Conservation (phyloP, 2,329 filamentous ascomycete species). For the Penicillium oxalicum region DNA sequence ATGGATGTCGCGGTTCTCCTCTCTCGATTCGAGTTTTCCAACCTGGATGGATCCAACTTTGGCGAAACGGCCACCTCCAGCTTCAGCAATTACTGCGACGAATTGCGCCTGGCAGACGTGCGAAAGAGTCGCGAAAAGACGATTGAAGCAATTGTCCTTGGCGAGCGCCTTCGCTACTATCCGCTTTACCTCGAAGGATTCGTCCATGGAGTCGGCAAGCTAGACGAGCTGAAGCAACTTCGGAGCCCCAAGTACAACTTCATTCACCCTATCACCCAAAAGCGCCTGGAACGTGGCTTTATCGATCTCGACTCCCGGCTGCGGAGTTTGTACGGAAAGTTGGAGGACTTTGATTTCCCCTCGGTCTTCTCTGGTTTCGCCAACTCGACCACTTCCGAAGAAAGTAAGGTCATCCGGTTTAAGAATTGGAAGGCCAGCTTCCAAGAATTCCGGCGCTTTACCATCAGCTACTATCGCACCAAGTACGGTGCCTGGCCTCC, state of each 20-base stretch:
- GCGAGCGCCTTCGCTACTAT: conserved; percentile 76
- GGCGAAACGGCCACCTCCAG: conserved; percentile 53
- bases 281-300: conserved; percentile 74
- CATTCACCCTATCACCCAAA: conserved; percentile 65
- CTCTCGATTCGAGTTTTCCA: conserved; percentile 54
- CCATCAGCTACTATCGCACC: conserved; percentile 62
- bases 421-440: conserved; percentile 77
- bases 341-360: conserved; percentile 89
- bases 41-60: conserved; percentile 58
- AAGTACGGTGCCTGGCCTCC: conserved; percentile 78
- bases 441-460: conserved; percentile 65
- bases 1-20: conserved; percentile 55
- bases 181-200: conserved; percentile 87
- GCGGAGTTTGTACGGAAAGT: conserved; percentile 61
- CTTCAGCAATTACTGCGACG: conserved; percentile 61
- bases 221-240: conserved; percentile 63
- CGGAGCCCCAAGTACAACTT: conserved; percentile 63
- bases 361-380: conserved; percentile 83
- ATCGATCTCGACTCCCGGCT: conserved; percentile 72
- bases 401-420: conserved; percentile 74
- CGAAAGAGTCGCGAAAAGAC: conserved; percentile 79
- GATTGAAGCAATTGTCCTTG: conserved; percentile 80
- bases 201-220: conserved; percentile 82
- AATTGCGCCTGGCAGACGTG: conserved; percentile 72
- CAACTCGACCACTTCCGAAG: conserved; percentile 69